A percentile compares a stretch with the other conserved stretches of the same genome.
phyloP scores from a whole-genome alignment of 2,329 filamentous ascomycete genomes.

The Ascochyta fabae region DNA sequence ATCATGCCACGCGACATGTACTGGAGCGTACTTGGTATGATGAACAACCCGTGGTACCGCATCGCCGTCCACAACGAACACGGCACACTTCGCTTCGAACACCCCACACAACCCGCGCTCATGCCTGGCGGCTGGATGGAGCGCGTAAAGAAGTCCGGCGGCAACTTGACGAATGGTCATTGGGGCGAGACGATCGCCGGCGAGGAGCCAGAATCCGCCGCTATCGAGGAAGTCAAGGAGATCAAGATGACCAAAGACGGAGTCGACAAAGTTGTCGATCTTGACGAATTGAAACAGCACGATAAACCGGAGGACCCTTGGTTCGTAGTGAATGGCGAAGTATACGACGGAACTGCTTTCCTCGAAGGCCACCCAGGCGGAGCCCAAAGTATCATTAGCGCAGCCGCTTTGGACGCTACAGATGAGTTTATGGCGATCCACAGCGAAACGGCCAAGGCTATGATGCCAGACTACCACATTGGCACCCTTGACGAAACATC shows the following conservation, averaged over 20 bases:
- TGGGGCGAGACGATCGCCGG: slow-evolving; percentile 78
- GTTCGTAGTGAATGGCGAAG: slow-evolving; percentile 88
- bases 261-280: slow-evolving; percentile 67
- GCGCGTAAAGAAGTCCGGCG: slow-evolving; percentile 80
- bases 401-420: slow-evolving; percentile 79
- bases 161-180: slow-evolving; percentile 78
- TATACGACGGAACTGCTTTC: slow-evolving; percentile 85
- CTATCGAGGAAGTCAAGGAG: slow-evolving; percentile 63
- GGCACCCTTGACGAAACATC: slow-evolving; percentile 73
- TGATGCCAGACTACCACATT: slow-evolving; percentile 88
- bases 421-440: slow-evolving; percentile 95
- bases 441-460: slow-evolving; percentile 87
- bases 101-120: slow-evolving; percentile 81
- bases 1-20: slow-evolving; percentile 92
- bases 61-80: slow-evolving; percentile 75
- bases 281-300: slow-evolving; percentile 76
- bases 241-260: slow-evolving; percentile 79
- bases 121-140: slow-evolving; percentile 93
- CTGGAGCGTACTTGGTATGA: slow-evolving; percentile 94
- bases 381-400: slow-evolving; percentile 80
- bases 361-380: slow-evolving; percentile 85
- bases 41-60: slow-evolving; percentile 96
- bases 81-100: slow-evolving; percentile 72
- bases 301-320: slow-evolving; percentile 71
- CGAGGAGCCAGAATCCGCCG: slow-evolving; percentile 52